phyloP scores from a whole-genome alignment of 2,329 filamentous ascomycete species.

The Sporothrix pseudoabietina region DNA sequence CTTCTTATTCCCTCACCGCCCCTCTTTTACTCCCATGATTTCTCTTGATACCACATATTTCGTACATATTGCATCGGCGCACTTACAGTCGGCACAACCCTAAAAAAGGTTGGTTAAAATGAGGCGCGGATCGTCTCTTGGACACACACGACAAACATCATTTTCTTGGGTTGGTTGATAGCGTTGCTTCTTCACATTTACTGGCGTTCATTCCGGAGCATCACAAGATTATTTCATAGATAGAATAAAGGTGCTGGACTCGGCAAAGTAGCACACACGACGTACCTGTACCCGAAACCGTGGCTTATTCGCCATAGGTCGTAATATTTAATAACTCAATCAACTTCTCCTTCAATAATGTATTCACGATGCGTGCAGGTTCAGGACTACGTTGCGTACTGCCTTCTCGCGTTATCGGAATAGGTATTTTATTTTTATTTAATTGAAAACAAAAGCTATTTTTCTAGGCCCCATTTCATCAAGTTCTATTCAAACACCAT shows the following conservation, averaged over 20 bases:
- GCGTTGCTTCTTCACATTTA: neutral
- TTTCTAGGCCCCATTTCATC: neutral
- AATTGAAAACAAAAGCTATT: neutral
- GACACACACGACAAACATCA: neutral
- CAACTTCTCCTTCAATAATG: neutral
- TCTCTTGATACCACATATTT: constrained; percentile 15
- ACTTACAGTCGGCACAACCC: neutral
- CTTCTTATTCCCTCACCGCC: neutral
- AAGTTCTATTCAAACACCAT: constrained; percentile 1
- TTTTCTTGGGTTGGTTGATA: neutral
- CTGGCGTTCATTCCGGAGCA: neutral
- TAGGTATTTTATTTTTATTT: neutral
- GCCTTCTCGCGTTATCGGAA: neutral
- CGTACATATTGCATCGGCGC: constrained; percentile 2
- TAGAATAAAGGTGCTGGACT: neutral
- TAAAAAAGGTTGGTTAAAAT: neutral
- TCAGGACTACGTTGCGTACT: neutral
- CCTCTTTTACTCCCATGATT: neutral
- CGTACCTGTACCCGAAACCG: no score
- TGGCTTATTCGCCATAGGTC: neutral
- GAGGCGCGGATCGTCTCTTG: constrained; percentile 6
- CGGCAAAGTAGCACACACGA: neutral
- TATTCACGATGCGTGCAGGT: neutral
- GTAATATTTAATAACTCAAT: neutral
- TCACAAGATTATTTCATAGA: neutral